Evolutionary conservation across 75 land plant species (phyloP).

Genomic region (Pinus tabuliformis): DNA sequence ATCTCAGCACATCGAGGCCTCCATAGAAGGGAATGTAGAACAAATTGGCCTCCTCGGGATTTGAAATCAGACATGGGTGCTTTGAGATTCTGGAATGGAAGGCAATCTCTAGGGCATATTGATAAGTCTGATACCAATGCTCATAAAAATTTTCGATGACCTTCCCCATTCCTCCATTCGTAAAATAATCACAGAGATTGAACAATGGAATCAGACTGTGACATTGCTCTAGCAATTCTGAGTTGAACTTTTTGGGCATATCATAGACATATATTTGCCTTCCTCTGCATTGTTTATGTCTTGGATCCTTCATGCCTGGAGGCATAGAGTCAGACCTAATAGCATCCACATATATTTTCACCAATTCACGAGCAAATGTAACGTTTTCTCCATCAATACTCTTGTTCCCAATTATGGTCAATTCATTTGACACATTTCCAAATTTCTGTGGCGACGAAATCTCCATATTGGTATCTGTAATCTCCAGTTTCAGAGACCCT

Average conservation of each 20-base stretch:
- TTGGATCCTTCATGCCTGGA: no score
- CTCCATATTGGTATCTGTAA: no score
- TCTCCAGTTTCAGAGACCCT: no score
- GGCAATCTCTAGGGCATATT: slow-evolving; percentile 66
- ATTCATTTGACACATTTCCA: background rate
- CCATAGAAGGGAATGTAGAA: slow-evolving; percentile 78
- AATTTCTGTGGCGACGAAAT: no score
- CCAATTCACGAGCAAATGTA: background rate
- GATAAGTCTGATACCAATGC: slow-evolving; percentile 64
- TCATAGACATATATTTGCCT: slow-evolving; percentile 16
- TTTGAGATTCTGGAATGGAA: slow-evolving; percentile 52
- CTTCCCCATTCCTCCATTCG: slow-evolving; percentile 46
- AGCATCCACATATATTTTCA: background rate
- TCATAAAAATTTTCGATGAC: slow-evolving; percentile 18
- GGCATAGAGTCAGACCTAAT: background rate
- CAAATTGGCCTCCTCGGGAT: slow-evolving; percentile 36
- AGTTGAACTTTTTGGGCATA: slow-evolving; percentile 20
- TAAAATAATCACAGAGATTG: slow-evolving; percentile 44
- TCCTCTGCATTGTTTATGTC: background rate
- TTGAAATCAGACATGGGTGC: slow-evolving; percentile 43
- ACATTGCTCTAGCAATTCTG: slow-evolving; percentile 13
- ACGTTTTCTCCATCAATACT: no score
- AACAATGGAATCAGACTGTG: slow-evolving; percentile 32
- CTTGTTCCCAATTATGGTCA: no score
- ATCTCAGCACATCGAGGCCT: slow-evolving; percentile 62